These are phyloP conservation scores for Telopea speciosissima DNA, from an alignment of 177 flowering plant species.

Conservation along the genomic window DNA sequence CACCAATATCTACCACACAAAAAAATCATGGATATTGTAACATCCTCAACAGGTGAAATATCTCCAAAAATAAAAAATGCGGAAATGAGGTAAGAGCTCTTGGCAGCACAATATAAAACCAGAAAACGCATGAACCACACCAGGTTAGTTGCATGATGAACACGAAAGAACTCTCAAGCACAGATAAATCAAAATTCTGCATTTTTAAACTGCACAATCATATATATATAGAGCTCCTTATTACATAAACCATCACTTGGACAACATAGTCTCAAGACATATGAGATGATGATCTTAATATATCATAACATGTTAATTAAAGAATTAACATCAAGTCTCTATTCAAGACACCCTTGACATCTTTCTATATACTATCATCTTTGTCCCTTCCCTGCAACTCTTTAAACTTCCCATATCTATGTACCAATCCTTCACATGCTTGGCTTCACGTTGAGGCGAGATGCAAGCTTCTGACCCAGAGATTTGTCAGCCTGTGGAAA, in stretches of 20 bases:
- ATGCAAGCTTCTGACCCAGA: conserved; percentile 71
- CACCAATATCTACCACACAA: no score
- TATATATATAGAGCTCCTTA: neutral
- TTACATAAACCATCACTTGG: neutral
- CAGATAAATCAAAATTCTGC: no score
- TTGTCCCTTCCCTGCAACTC: neutral
- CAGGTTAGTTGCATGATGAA: no score
- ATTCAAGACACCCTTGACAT: neutral
- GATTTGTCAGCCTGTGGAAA: conserved; percentile 57
- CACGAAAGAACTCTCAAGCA: no score
- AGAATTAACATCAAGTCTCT: neutral
- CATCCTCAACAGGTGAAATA: no score
- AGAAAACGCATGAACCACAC: no score
- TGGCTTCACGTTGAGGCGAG: conserved; percentile 68
- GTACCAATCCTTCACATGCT: conserved; percentile 29
- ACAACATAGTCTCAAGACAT: neutral
- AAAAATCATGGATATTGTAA: no score
- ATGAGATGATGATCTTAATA: neutral
- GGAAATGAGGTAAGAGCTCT: no score
- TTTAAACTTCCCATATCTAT: neutral
- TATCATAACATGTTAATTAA: neutral
- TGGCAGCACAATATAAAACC: no score
- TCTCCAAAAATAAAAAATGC: no score
- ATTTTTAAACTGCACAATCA: no score
- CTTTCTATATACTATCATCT: neutral